These are phyloP conservation scores for Acer saccharum DNA, from an alignment of 345 rosid species.

Conservation along the genomic window DNA sequence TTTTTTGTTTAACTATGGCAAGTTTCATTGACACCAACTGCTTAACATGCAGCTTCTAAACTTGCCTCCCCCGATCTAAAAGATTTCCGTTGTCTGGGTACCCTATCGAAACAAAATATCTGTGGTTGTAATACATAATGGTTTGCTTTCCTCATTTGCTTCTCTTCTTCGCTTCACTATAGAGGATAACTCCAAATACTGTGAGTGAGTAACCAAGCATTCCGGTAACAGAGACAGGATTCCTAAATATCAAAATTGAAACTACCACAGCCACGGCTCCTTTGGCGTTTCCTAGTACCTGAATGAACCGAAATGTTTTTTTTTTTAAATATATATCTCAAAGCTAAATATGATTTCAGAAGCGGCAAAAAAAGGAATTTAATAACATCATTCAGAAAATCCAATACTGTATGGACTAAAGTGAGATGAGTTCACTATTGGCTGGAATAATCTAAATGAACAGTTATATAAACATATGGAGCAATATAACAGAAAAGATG, in stretches of 20 bases:
- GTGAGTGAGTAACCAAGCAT: slow-evolving; percentile 97
- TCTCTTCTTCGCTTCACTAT: slow-evolving; percentile 97
- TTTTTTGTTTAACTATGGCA: too few species aligned
- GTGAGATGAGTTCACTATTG: neutral
- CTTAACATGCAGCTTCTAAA: slow-evolving; percentile 15
- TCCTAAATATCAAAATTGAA: slow-evolving; percentile 89
- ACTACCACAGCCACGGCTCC: slow-evolving; percentile 99
- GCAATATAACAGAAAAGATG: neutral
- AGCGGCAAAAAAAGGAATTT: neutral
- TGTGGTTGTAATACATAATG: neutral
- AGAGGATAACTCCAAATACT: slow-evolving; percentile 86
- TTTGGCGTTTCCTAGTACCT: slow-evolving; percentile 99
- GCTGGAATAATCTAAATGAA: neutral
- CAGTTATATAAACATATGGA: neutral
- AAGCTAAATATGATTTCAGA: neutral
- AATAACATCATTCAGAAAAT: neutral
- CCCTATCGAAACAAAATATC: slow-evolving; percentile 29
- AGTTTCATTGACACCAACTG: slow-evolving; percentile 22
- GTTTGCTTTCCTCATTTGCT: slow-evolving; percentile 53
- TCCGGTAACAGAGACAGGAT: slow-evolving; percentile 97
- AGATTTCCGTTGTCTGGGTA: slow-evolving; percentile 25
- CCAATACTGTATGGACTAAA: neutral
- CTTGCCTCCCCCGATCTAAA: slow-evolving; percentile 12
- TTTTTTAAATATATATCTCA: neutral
- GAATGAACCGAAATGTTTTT: slow-evolving; percentile 24